phyloP scores from a whole-genome alignment of 1,284 basidiomycete genomes.

The Xanthoconium separans region DNA sequence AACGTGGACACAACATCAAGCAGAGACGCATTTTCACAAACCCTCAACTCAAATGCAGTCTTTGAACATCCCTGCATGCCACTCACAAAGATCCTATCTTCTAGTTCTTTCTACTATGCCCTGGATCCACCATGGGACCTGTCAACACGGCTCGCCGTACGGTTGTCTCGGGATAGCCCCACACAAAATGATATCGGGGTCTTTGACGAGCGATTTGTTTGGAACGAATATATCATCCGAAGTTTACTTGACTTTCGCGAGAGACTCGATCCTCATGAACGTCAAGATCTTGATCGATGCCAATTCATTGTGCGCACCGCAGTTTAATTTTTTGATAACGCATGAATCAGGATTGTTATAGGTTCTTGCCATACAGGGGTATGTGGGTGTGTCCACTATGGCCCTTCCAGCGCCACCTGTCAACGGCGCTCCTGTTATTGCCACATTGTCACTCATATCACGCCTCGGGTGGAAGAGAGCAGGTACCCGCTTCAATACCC shows the following conservation, averaged over 20 bases:
- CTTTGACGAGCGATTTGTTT: conserved; percentile 83
- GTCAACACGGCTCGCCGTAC: conserved; percentile 73
- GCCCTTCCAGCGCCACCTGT: conserved; percentile 72
- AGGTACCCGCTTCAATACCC: conserved; percentile 95
- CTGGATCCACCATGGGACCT: conserved; percentile 84
- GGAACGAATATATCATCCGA: conserved; percentile 83
- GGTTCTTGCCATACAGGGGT: conserved; percentile 95
- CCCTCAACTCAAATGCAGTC: conserved; percentile 41
- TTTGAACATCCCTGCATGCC: conserved; percentile 91
- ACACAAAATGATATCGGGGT: conserved; percentile 54
- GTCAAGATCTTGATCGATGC: conserved; percentile 70
- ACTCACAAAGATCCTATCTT: conserved; percentile 88
- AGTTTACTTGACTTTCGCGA: conserved; percentile 82
- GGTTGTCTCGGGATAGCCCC: conserved; percentile 53
- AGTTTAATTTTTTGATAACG: conserved; percentile 30
- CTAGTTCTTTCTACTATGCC: conserved; percentile 94
- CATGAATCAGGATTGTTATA: conserved; percentile 26
- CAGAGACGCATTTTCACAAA: conserved; percentile 50
- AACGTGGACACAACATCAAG: conserved; percentile 44
- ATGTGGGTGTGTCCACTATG: conserved; percentile 72
- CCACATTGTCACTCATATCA: conserved; percentile 78
- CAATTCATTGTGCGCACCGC: conserved; percentile 71
- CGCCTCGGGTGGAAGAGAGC: conserved; percentile 93
- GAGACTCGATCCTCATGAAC: conserved; percentile 65
- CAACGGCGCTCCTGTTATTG: conserved; percentile 62